Percentiles rank a stretch among this genome's conserved stretches.
Conservation (phyloP, 305 asterid species). For the Solanum hybrid region DNA sequence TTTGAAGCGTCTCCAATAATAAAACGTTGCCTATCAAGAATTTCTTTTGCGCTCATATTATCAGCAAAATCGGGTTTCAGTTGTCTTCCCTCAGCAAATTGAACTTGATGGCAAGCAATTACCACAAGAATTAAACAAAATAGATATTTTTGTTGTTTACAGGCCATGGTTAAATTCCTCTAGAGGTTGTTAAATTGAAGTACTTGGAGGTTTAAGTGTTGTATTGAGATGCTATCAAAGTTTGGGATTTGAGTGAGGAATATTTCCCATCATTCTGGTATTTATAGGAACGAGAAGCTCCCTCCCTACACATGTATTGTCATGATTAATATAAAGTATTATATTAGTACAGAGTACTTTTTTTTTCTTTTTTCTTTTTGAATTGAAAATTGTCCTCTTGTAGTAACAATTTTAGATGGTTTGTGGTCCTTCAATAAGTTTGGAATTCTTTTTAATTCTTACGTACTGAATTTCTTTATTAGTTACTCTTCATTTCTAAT, state of each 20-base stretch:
- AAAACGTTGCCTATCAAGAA: slow-evolving; percentile 1
- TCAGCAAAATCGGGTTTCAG: slow-evolving; percentile 4
- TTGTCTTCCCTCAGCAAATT: slow-evolving; percentile 22
- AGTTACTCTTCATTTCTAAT: not conserved
- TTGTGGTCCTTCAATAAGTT: not conserved
- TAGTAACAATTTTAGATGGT: slow-evolving; percentile 12
- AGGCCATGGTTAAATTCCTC: slow-evolving; percentile 10
- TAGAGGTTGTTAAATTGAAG: not conserved
- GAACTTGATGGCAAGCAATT: slow-evolving; percentile 1
- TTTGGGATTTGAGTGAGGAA: not conserved
- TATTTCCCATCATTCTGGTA: not conserved
- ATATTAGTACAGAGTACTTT: not conserved
- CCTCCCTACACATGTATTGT: not conserved
- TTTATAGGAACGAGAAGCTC: not conserved
- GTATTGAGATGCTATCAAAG: not conserved
- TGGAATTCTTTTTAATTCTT: not conserved
- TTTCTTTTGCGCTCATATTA: not conserved
- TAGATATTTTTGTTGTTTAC: not conserved
- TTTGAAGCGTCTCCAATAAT: not conserved
- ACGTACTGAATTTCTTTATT: not conserved
- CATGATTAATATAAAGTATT: not conserved
- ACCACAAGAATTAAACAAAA: slow-evolving; percentile 14
- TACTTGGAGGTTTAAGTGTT: not conserved
- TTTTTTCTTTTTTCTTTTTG: not conserved
- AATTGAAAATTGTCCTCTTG: too few species aligned